Conservation (phyloP, 2,329 filamentous ascomycete genomes). For the Sporothrix inflata region DNA sequence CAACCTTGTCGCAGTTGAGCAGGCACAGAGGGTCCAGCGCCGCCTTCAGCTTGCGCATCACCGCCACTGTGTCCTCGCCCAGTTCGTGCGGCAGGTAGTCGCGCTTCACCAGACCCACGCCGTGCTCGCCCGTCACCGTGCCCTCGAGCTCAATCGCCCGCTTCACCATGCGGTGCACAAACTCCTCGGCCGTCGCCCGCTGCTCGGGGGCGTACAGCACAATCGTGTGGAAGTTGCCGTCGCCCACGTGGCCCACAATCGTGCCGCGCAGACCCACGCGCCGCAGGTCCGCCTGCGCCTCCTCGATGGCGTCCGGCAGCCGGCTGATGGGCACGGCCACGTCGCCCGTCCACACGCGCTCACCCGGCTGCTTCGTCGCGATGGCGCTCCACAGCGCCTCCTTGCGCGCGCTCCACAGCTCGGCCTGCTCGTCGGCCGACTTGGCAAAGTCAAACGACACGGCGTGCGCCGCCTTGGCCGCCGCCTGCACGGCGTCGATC, state of each 20-base stretch:
- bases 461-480: slow-evolving; percentile 65
- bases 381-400: slow-evolving; percentile 82
- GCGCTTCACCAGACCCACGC: slow-evolving; percentile 80
- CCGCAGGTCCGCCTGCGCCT: slow-evolving; percentile 69
- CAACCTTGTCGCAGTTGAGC: slow-evolving; percentile 70
- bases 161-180: slow-evolving; percentile 86
- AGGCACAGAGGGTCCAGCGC: slow-evolving; percentile 76
- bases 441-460: slow-evolving; percentile 78
- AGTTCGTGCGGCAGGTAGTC: slow-evolving; percentile 82
- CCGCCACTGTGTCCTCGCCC: slow-evolving; percentile 72
- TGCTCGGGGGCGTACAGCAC: slow-evolving; percentile 67
- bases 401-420: slow-evolving; percentile 83
- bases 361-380: slow-evolving; percentile 65
- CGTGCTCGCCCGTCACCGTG: slow-evolving; percentile 84
- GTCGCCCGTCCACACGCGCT: slow-evolving; percentile 83
- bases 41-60: slow-evolving; percentile 84
- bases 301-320: slow-evolving; percentile 75
- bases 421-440: slow-evolving; percentile 67
- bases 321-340: slow-evolving; percentile 80
- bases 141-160: slow-evolving; percentile 82
- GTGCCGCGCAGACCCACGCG: slow-evolving; percentile 73
- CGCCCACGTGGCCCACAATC: slow-evolving; percentile 73
- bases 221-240: slow-evolving; percentile 69
- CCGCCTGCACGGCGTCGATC: slow-evolving; percentile 65
- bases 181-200: slow-evolving; percentile 65